Evolutionary conservation across 2,329 filamentous ascomycete species (phyloP).

Genomic region (Hypoxylon sp.): DNA sequence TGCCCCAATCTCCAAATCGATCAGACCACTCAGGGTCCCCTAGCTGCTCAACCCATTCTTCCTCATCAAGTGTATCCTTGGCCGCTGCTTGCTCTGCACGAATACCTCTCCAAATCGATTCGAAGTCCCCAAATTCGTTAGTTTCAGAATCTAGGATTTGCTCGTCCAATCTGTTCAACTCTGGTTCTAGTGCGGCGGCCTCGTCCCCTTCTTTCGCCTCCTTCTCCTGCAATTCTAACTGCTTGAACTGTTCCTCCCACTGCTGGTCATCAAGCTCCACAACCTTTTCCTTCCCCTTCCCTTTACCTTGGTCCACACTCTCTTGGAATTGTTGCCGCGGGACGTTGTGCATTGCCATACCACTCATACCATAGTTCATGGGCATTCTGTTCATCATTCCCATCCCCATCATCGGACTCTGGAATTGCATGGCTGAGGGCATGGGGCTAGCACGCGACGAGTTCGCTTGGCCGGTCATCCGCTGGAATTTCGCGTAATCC

Average conservation of each 20-base stretch:
- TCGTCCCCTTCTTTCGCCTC: conserved; percentile 72
- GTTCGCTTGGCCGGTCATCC: conserved; percentile 72
- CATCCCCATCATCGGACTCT: conserved; percentile 74
- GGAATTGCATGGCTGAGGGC: conserved; percentile 67
- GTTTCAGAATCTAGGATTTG: conserved; percentile 76
- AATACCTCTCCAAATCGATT: conserved; percentile 88
- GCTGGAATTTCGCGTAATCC: conserved; percentile 90
- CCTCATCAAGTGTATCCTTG: conserved; percentile 76
- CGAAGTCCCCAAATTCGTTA: conserved; percentile 87
- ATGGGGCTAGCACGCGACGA: conserved; percentile 71
- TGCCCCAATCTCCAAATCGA: conserved; percentile 73
- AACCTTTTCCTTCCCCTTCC: conserved; percentile 94
- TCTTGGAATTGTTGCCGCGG: conserved; percentile 60
- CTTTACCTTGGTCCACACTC: conserved; percentile 70
- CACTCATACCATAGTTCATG: conserved; percentile 70
- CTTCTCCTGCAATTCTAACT: conserved; percentile 69
- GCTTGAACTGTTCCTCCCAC: conserved; percentile 97
- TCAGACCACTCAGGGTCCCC: conserved; percentile 85
- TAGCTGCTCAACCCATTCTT: conserved; percentile 75
- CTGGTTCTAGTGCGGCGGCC: conserved; percentile 80
- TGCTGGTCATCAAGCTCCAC: conserved; percentile 93
- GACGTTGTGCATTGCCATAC: conserved; percentile 71
- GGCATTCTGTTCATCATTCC: conserved; percentile 65
- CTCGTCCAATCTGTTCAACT: conserved; percentile 88
- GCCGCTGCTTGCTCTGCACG: conserved; percentile 81